These are phyloP conservation scores for Grigorovia jiainica DNA, from an alignment of 805 yeast genomes.

Conservation along the genomic window DNA sequence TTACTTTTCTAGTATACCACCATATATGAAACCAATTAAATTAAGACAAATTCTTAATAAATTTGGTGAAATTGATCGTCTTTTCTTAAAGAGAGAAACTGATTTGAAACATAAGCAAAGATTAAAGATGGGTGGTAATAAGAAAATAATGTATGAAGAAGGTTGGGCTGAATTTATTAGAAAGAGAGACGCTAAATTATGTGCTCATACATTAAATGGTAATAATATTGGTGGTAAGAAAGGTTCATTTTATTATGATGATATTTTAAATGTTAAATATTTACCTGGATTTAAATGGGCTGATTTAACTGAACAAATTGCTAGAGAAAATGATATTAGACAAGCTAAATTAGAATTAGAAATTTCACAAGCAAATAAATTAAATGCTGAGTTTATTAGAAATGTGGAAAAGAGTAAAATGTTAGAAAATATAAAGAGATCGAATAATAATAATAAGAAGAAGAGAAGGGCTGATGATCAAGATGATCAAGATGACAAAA, in stretches of 20 bases:
- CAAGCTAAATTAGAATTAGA: constrained; percentile 84
- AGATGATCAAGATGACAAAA: constrained; percentile 15
- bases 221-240: constrained; percentile 88
- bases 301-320: constrained; percentile 86
- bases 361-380: constrained; percentile 76
- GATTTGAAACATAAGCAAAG: constrained; percentile 52
- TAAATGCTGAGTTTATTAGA: constrained; percentile 73
- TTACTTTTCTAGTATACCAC: constrained; percentile 86
- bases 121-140: constrained; percentile 84
- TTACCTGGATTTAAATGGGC: constrained; percentile 91
- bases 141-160: constrained; percentile 77
- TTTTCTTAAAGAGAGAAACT: constrained; percentile 82
- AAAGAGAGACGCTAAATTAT: constrained; percentile 80
- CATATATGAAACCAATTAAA: constrained; percentile 93
- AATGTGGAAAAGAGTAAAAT: constrained; percentile 83
- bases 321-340: constrained; percentile 79
- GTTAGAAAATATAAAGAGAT: constrained; percentile 50
- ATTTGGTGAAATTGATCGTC: constrained; percentile 82
- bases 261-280: constrained; percentile 83
- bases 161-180: constrained; percentile 93
- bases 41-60: constrained; percentile 68
- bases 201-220: constrained; percentile 80
- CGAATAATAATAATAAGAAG: constrained; percentile 14
- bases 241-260: constrained; percentile 86
- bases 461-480: constrained; percentile 9